Evolutionary conservation across 257 asterid species (phyloP), one percentile per base, ranked within the genome.

Genomic region (Primulina tabacum): DNA sequence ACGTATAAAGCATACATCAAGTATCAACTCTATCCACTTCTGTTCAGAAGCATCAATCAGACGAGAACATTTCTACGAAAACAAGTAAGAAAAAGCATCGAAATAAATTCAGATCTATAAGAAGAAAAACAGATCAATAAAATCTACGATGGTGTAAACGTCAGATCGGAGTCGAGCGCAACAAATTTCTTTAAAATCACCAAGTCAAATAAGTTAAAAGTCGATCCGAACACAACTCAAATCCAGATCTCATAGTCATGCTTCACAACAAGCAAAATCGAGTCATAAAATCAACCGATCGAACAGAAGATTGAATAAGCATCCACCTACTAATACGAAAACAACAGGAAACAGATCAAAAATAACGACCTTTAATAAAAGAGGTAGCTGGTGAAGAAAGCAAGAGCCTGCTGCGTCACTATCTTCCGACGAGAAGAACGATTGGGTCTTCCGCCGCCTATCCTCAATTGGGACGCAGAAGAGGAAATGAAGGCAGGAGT

Each of bases 171-270:
- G 57, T 50, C 26, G n/a, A 64, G n/a, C 10, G 37, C 1, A 57
- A 20, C 58, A 52, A 16, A 30, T 4, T 34, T 35, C 9, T 7
- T n/a, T 6, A 57, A 11, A 12, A n/a, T 14, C 26, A 5, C 6
- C 72, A 68, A 33, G 11, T 56, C 64, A 58, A 57, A 55, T 14
- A 17, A 62, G 30, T 53, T 8, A 17, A 34, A 62, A 8, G 12
- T n/a, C 21, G 38, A 10, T n/a, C 59, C 50, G 26, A 34, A 52
- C 63, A 34, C 65, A 60, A 18, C 9, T 28, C 59, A 21, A 66
- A 10, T 21, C 34, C 78, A 74, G 78, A 74, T 74, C 78, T 74
- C 63, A 33, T 12, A 67, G 32, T 67, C 57, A 60, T 5, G 17
- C 6, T 29, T 4, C 43, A 43, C 33, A 68, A 59, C 0, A 32